Conservation (phyloP, 2,329 filamentous ascomycete species). For the Exophiala alcalophila region DNA sequence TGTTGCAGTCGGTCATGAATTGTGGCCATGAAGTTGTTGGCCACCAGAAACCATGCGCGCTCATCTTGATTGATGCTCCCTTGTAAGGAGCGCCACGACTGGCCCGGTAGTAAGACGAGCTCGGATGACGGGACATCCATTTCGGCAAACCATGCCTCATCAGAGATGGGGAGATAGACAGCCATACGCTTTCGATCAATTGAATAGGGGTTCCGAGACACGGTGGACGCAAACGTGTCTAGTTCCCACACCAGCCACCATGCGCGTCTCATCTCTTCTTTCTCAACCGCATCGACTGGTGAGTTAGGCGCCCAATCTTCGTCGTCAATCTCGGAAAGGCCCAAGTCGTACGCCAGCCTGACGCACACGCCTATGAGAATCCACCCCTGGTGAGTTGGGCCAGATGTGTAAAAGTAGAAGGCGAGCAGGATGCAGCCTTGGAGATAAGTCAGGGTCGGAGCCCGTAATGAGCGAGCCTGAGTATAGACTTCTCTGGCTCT, state of each 20-base stretch:
- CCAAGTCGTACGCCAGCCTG: constrained; percentile 82
- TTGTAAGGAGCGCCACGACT: constrained; percentile 21
- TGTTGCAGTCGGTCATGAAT: constrained; percentile 22
- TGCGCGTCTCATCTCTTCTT: constrained; percentile 21
- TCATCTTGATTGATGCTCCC: constrained; percentile 19
- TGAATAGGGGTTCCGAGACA: constrained; percentile 21
- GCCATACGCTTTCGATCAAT: constrained; percentile 25
- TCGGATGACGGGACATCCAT: constrained; percentile 13
- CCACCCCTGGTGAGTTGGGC: constrained; percentile 52
- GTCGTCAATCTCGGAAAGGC: constrained; percentile 83
- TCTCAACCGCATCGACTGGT: constrained; percentile 12
- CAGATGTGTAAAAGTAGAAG: constrained; percentile 23
- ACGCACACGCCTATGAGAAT: constrained; percentile 94
- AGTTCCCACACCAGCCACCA: constrained; percentile 26
- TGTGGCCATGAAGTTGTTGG: constrained; percentile 21
- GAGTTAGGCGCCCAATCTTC: constrained; percentile 12
- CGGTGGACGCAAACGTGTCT: constrained; percentile 23
- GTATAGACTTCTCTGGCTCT: constrained; percentile 15
- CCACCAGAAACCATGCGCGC: constrained; percentile 23
- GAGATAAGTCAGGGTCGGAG: constrained; percentile 17
- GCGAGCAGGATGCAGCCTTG: constrained; percentile 24
- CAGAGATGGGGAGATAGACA: constrained; percentile 20
- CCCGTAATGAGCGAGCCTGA: constrained; percentile 10
- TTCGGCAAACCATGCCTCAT: constrained; percentile 23
- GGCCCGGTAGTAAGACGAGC: constrained; percentile 16